phyloP scores from a whole-genome alignment of 179 eudicot species.

The Spinacia oleracea region DNA sequence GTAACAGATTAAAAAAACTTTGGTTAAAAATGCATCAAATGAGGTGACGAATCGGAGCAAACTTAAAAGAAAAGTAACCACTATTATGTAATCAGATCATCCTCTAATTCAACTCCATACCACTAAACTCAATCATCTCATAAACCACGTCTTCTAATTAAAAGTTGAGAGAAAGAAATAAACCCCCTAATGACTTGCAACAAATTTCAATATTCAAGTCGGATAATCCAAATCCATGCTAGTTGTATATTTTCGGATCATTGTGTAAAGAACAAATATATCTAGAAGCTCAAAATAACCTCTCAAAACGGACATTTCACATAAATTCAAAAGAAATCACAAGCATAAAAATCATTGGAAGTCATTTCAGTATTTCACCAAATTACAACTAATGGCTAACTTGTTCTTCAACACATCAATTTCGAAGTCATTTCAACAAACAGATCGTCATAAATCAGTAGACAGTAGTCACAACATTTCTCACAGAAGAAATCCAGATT shows the following conservation, averaged over 20 bases:
- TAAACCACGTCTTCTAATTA: background rate
- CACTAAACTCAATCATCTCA: background rate
- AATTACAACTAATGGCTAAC: background rate
- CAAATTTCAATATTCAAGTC: too few relatives aligned
- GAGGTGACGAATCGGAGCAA: background rate
- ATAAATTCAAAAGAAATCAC: background rate
- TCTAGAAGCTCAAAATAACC: background rate
- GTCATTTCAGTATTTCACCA: background rate
- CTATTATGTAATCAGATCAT: background rate
- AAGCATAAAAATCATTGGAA: background rate
- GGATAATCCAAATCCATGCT: background rate
- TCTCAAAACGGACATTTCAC: background rate
- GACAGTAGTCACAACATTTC: background rate
- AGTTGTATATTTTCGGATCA: background rate
- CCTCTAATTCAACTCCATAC: background rate
- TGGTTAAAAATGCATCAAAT: background rate
- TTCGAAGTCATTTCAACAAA: background rate
- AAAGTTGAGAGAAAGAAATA: too few relatives aligned
- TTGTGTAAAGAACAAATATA: background rate
- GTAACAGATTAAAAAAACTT: background rate
- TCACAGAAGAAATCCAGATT: too few relatives aligned
- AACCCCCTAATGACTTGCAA: too few relatives aligned
- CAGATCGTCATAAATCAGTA: background rate
- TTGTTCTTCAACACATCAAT: background rate
- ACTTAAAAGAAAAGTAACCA: background rate